phyloP scores from a whole-genome alignment of 1,284 basidiomycete genomes.

The Pseudozyma sp. region DNA sequence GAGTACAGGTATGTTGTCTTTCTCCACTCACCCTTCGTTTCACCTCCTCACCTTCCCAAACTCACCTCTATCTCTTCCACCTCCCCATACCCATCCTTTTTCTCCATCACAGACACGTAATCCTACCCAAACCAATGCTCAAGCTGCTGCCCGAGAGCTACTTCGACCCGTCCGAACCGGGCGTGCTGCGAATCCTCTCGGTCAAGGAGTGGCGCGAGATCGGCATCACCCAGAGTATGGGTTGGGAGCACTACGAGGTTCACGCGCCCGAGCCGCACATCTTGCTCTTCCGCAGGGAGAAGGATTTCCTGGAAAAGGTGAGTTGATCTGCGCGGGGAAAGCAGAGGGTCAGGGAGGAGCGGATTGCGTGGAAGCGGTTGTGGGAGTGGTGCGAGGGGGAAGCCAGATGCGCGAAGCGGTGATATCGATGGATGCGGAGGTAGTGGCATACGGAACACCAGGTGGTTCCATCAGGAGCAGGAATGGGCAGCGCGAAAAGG shows the following conservation, averaged over 20 bases:
- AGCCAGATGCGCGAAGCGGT: no score
- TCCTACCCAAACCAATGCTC: slow-evolving; percentile 68
- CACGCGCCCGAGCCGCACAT: slow-evolving; percentile 75
- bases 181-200: slow-evolving; percentile 82
- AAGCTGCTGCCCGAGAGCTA: slow-evolving; percentile 68
- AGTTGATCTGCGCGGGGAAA: neutral
- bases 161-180: slow-evolving; percentile 78
- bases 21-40: neutral
- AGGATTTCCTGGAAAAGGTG: slow-evolving; percentile 69
- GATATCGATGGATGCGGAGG: no score
- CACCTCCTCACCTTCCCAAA: neutral
- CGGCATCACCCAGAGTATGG: slow-evolving; percentile 92
- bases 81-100: neutral
- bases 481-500: no score
- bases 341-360: neutral
- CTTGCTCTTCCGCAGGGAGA: slow-evolving; percentile 71
- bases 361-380: neutral
- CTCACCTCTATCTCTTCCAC: neutral
- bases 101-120: slow-evolving; percentile 54
- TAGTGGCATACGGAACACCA: no score
- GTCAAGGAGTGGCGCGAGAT: slow-evolving; percentile 95
- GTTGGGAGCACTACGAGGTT: slow-evolving; percentile 97
- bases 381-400: no score
- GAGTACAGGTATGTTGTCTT: slow-evolving; percentile 74
- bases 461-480: no score